A percentile compares a stretch with the other conserved stretches of the same genome.
phyloP scores from a whole-genome alignment of 2,329 filamentous ascomycete genomes.

The Aspergillus oerlinghausenensis region DNA sequence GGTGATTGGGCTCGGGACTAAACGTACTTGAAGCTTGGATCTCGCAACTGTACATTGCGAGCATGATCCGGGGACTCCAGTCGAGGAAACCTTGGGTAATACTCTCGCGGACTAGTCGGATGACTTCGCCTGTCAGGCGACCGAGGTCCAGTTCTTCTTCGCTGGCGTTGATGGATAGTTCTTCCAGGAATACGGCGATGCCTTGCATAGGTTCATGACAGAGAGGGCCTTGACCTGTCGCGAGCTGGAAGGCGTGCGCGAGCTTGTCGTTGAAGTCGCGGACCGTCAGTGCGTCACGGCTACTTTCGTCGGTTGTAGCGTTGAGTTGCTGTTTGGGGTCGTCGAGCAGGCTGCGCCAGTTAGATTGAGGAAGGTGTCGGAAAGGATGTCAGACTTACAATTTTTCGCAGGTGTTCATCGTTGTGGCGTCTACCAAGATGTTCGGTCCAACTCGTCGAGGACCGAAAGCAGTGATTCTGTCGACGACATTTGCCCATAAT shows the following conservation, averaged over 20 bases:
- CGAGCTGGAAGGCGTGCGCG: conserved; percentile 87
- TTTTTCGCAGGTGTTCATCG: conserved; percentile 65
- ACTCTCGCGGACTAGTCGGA: conserved; percentile 80
- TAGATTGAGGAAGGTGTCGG: conserved; percentile 1
- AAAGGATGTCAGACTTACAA: conserved; percentile 51
- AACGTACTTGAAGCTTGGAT: conserved; percentile 83
- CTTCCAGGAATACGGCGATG: conserved; percentile 84
- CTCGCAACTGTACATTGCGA: conserved; percentile 97
- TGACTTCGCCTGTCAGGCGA: conserved; percentile 85
- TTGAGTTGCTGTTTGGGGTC: conserved; percentile 28
- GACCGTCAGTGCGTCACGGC: conserved; percentile 36
- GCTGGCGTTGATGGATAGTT: conserved; percentile 59
- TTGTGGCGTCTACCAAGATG: conserved; percentile 77
- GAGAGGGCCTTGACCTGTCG: conserved; percentile 80
- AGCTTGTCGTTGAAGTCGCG: conserved; percentile 85
- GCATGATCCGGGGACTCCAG: conserved; percentile 90
- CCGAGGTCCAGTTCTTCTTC: conserved; percentile 58
- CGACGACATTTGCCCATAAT: conserved; percentile 69
- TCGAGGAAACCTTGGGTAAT: conserved; percentile 85
- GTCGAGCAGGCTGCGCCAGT: conserved; percentile 32
- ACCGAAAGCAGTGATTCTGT: conserved; percentile 85
- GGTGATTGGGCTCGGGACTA: not conserved
- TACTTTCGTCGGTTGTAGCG: conserved; percentile 20
- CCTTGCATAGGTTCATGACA: conserved; percentile 93
- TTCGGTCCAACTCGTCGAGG: conserved; percentile 83